Evolutionary conservation across 768 basidiomycete species (phyloP).

Genomic region (Scleroderma citrinum): DNA sequence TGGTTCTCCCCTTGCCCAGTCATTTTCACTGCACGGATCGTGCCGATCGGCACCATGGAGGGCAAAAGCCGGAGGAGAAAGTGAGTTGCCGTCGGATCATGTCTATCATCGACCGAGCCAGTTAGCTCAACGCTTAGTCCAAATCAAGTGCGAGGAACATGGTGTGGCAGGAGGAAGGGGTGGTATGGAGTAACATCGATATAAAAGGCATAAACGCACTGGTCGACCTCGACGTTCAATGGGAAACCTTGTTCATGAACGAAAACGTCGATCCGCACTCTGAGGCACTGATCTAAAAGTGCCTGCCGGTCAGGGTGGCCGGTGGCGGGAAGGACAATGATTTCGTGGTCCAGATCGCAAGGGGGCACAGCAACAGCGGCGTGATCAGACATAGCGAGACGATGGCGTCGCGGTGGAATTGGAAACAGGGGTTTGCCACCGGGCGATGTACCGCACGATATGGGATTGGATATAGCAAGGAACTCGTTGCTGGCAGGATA

Average conservation of each 20-base stretch:
- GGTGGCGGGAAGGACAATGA: conserved; percentile 39
- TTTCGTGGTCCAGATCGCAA: conserved; percentile 40
- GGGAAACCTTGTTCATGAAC: conserved; percentile 57
- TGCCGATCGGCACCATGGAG: conserved; percentile 60
- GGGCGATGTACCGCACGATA: background rate
- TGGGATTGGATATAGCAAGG: background rate
- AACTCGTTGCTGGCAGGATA: background rate
- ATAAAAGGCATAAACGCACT: conserved; percentile 37
- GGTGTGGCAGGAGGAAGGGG: background rate
- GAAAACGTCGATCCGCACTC: conserved; percentile 48
- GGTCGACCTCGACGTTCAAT: conserved; percentile 69
- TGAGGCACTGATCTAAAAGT: conserved; percentile 61
- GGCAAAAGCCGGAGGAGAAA: conserved; percentile 65
- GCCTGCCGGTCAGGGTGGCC: conserved; percentile 34
- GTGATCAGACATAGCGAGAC: background rate
- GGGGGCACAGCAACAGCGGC: conserved; percentile 21
- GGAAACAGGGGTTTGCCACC: background rate
- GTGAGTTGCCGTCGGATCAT: conserved; percentile 61
- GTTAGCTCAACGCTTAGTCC: conserved; percentile 4
- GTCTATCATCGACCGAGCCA: conserved; percentile 31
- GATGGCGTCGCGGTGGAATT: background rate
- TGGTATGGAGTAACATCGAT: background rate
- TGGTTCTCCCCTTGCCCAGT: conserved; percentile 16
- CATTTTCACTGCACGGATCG: conserved; percentile 48
- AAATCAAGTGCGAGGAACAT: conserved; percentile 6